Evolutionary conservation across 2,329 filamentous ascomycete species (phyloP).

Genomic region (Eutypella sp.): DNA sequence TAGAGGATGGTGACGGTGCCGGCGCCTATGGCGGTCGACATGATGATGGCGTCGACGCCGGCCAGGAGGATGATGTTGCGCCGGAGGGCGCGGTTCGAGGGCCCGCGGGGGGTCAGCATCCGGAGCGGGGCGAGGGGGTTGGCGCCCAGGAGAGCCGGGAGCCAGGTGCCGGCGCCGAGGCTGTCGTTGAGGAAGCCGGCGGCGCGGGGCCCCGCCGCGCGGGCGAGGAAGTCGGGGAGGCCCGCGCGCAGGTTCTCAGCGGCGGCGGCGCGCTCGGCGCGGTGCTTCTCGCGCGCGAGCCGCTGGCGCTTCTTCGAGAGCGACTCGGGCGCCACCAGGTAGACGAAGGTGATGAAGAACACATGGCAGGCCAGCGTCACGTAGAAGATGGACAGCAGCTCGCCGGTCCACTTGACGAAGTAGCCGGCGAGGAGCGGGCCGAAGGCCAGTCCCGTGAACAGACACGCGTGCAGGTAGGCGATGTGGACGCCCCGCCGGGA

Average conservation of each 20-base stretch:
- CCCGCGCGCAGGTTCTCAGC: constrained; percentile 25
- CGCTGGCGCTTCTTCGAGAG: constrained; percentile 68
- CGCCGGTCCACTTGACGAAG: constrained; percentile 70
- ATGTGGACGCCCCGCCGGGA: constrained; percentile 77
- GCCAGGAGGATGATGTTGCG: constrained; percentile 80
- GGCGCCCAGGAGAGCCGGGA: constrained; percentile 36
- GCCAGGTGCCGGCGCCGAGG: constrained; percentile 19
- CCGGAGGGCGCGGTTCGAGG: constrained; percentile 58
- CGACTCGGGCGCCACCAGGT: constrained; percentile 76
- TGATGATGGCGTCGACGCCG: constrained; percentile 73
- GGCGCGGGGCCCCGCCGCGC: constrained; percentile 14
- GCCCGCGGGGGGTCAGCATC: constrained; percentile 69
- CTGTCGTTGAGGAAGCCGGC: constrained; percentile 15
- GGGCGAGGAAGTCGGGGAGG: constrained; percentile 12
- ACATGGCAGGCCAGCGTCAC: constrained; percentile 67
- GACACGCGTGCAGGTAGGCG: constrained; percentile 81
- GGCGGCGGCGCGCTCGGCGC: constrained; percentile 35
- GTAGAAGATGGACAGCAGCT: constrained; percentile 79
- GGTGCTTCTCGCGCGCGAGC: constrained; percentile 64
- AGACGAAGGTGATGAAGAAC: constrained; percentile 67
- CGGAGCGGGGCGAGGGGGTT: constrained; percentile 75
- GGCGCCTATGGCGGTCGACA: constrained; percentile 76
- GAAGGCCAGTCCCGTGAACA: constrained; percentile 84
- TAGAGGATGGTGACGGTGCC: constrained; percentile 83
- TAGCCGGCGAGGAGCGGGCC: constrained; percentile 80